Evolutionary conservation across 768 basidiomycete genomes (phyloP), one percentile per base, ranked within the genome.

Genomic region (Boletus patriciae): DNA sequence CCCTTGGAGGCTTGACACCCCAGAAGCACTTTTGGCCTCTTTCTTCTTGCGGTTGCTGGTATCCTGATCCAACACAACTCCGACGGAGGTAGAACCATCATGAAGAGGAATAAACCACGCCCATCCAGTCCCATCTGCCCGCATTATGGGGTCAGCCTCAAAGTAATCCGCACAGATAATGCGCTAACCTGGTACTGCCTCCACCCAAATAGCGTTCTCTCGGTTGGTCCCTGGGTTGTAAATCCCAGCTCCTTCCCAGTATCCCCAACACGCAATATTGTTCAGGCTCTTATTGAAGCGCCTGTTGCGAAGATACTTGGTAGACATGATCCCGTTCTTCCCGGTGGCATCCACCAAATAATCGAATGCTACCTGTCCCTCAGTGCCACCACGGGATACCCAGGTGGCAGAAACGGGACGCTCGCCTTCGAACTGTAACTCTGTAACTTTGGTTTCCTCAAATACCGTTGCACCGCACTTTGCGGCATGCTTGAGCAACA

Each of bases 21-120:
- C 34, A 15, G 34, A 16, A 36, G 15, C 34, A 7, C 34, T 36
- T 36, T 36, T 6, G 6, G 15, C 13, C 15, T 36, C 15, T 6
- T 36, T 36, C 27, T 61, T 65, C 61, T 76, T 76, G 42, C 60
- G 50, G 9, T 56, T 65, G 50, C 69, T 71, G 46, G 63, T 65
- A 0, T 67, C 66, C 33, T 77, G 71, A 52, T 80, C 72, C 71
- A 80, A 76, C 37, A 83, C 82, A 52, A 84, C 60, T 9, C 83
- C 83, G 19, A 83, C 78, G 9, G 82, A 84, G 3, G 77, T 78
- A 27, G 77, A 71, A 23, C 77, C 77, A 41, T 77, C 73, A 56
- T 78, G 73, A 19, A 83, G 73, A 2, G 81, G 82, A 44, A 83
- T 83, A 57, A 80, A 81, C 82, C 82, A 83, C 23, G 74, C 76